These are phyloP conservation scores for Cystobasidium sp. DNA, from an alignment of 1,284 basidiomycete species.

Conservation along the genomic window DNA sequence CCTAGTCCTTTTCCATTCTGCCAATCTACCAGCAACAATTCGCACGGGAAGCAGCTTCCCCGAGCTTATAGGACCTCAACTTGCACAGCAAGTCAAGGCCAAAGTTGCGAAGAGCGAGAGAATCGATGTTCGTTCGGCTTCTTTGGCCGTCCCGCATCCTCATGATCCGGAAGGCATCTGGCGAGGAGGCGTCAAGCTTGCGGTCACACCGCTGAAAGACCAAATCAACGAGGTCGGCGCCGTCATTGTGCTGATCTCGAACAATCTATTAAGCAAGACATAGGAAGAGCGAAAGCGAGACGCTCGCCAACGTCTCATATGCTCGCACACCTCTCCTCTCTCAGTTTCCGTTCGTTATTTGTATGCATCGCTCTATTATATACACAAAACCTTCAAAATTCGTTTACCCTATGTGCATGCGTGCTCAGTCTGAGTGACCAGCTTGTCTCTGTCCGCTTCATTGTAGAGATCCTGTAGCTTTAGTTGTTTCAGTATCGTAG, in stretches of 20 bases:
- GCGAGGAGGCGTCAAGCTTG: slow-evolving; percentile 27
- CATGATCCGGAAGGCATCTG: slow-evolving; percentile 17
- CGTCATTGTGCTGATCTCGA: slow-evolving; percentile 37
- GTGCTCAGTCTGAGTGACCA: too few species aligned
- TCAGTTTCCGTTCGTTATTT: too few species aligned
- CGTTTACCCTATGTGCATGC: too few species aligned
- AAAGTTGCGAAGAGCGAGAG: slow-evolving; percentile 20
- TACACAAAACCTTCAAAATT: too few species aligned
- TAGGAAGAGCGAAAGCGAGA: not conserved
- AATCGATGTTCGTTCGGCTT: slow-evolving; percentile 25
- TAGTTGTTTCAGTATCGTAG: too few species aligned
- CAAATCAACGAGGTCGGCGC: slow-evolving; percentile 44
- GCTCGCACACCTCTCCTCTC: too few species aligned
- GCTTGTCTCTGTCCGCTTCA: too few species aligned
- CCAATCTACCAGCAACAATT: slow-evolving; percentile 25
- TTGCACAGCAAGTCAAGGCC: slow-evolving; percentile 23
- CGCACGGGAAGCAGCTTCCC: slow-evolving; percentile 21
- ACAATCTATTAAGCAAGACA: not conserved
- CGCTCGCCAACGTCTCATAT: too few species aligned
- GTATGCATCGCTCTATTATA: too few species aligned
- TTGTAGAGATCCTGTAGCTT: too few species aligned
- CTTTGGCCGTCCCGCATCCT: not conserved
- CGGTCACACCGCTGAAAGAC: slow-evolving; percentile 38
- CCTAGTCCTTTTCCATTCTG: slow-evolving; percentile 37
- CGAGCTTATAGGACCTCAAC: slow-evolving; percentile 25